These are phyloP conservation scores for Aspergillus aculeatus DNA, from an alignment of 2,329 filamentous ascomycete species.

Conservation along the genomic window DNA sequence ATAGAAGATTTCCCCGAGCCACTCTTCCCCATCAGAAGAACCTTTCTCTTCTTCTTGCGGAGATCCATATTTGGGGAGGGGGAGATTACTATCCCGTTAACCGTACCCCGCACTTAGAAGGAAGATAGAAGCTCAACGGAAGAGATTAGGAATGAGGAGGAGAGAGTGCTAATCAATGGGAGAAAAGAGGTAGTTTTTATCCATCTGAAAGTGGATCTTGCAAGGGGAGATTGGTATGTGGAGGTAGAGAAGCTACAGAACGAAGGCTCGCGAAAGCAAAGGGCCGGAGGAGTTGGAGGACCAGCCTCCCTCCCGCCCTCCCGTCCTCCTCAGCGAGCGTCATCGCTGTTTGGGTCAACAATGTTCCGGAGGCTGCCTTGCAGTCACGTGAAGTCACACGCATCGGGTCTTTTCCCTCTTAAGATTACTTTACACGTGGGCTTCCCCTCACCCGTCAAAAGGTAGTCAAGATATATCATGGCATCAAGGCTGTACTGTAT, in stretches of 20 bases:
- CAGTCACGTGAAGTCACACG: no score
- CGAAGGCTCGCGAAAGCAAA: background rate
- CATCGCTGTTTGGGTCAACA: constrained; percentile 11
- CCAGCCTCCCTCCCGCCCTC: constrained; percentile 1
- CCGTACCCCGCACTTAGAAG: constrained; percentile 15
- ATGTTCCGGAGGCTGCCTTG: constrained; percentile 5
- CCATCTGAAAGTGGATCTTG: constrained; percentile 1
- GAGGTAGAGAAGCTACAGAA: background rate
- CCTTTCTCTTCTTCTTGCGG: constrained; percentile 76
- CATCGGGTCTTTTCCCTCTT: no score
- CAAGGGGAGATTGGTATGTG: background rate
- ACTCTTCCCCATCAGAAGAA: constrained; percentile 89
- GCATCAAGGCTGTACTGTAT: no score
- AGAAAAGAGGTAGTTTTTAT: background rate
- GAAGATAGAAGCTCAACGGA: background rate
- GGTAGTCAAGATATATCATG: no score
- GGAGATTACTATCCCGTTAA: constrained; percentile 1
- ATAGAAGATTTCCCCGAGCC: constrained; percentile 98
- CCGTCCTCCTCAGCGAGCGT: background rate
- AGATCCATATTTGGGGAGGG: constrained; percentile 38
- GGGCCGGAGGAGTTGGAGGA: background rate
- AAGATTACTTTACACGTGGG: no score
- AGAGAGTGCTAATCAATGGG: background rate
- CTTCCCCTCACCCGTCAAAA: no score
- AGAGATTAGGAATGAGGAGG: background rate